Base-by-base conservation (phyloP, 2,329 filamentous ascomycete species). In the Fusarium nisikadoi region DNA sequence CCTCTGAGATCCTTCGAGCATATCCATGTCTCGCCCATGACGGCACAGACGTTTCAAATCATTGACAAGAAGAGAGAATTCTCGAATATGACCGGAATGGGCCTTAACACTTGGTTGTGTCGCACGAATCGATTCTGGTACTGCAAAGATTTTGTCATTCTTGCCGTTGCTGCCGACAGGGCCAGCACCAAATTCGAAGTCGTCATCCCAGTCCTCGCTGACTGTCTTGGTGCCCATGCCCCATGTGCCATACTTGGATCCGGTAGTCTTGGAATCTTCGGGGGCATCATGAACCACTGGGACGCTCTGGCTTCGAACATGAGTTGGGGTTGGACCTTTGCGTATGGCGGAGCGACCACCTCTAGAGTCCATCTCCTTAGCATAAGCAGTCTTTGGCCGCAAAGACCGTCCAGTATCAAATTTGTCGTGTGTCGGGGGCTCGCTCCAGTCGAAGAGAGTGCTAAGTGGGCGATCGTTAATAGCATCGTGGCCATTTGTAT, bases 181-280 rank as follows among this genome's bases (percentile, higher is more conserved):
- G 36, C 85, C 79, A 31, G 83, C 84, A 13, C 87, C 87, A 78
- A 95, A 95, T 67, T 95, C 93, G 75, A 97, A 96, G 79, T 97
- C 94, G 71, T 95, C 93, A 75, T 95, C 94, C 94, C 94, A 97
- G 77, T 96, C 93, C 79, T 97, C 94, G 68, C 92, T 95, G 16
- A 91, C 91, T 20, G 89, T 92, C 80, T 95, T 95, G 70, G 89
- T 91, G n/a, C 92, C 90, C 45, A 94, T 83, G 5, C 92, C 93
- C 93, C 93, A 95, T 2, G 93, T 95, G 46, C 93, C 92, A 77
- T 94, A 95, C 76, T 94, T 95, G 58, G 87, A 83, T 4, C 82
- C 87, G n/a, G 88, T 68, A 77, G 80, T 85, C 80, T 83, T 92
- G 77, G 80, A 81, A 77, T 80, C 86, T 79, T 87, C 92, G 68